Base-by-base conservation (phyloP, 1,139 yeast species). In the Suhomyces bokatorum region DNA sequence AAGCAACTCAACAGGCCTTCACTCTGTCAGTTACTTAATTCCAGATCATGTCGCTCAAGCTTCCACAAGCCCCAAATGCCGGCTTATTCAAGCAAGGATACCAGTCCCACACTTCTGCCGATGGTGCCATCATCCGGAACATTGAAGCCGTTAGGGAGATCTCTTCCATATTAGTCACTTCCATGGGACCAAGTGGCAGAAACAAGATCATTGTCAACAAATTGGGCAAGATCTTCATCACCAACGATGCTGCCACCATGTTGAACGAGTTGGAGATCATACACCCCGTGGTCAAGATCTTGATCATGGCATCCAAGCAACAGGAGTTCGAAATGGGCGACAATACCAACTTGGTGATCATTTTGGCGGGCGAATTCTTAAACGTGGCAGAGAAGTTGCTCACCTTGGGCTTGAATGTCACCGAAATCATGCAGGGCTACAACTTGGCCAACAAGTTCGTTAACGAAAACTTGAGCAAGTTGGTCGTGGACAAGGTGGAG, bases 201-300 rank as follows among this genome's bases (percentile, higher is more conserved):
- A 93, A 91, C 68, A 93, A 93, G 77, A 90, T 95, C 64, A 85
- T 93, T 59, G 97, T 91, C 46, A 93, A 93, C 69, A 66, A 70
- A 49, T 63, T 87, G 55, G 91, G 91, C 47, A 90, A 85, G 65
- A 86, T 87, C 31, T 88, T 90, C 62, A 81, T 93, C 54, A 93
- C 99, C 38, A 88, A 89, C 57, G 99, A 95, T 67, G 98, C 98
- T 12, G 97, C 98, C 35, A 93, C 99, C 10, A 93, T 93, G 84
- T 75, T 93, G 51, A 81, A 87, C 55, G 98, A 95, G 65, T 74
- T 93, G 47, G 98, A 93, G 55, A 88, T 95, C 52, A 93, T 93
- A 38, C 99, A 93, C 64, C 99, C 99, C 7, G 98, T 97, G 1
- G 99, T 95, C 16, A 93, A 93, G 67, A 82, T 93, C 39, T 79